Evolutionary conservation across 1,284 basidiomycete species (phyloP).

Genomic region (Cryptococcus maquisensis): DNA sequence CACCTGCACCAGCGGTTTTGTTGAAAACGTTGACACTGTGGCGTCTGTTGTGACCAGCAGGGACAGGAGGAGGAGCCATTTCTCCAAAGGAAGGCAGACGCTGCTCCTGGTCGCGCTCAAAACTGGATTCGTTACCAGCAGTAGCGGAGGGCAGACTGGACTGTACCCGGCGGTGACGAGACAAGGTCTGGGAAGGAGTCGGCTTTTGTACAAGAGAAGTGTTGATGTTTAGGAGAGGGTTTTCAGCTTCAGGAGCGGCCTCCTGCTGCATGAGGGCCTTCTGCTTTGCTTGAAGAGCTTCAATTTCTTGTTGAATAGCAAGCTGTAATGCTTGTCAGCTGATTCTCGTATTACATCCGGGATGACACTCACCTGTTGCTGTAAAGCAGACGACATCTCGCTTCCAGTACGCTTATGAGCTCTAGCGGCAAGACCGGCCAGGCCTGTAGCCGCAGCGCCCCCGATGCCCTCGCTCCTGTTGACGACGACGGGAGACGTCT

Average conservation of each 20-base stretch:
- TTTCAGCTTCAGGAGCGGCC: slow-evolving; percentile 62
- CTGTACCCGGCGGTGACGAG: slow-evolving; percentile 79
- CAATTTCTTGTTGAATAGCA: slow-evolving; percentile 83
- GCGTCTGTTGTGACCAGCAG: slow-evolving; percentile 72
- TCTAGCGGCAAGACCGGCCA: slow-evolving; percentile 47
- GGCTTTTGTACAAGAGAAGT: slow-evolving; percentile 15
- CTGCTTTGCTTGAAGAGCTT: slow-evolving; percentile 83
- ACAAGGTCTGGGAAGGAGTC: slow-evolving; percentile 34
- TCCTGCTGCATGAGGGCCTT: slow-evolving; percentile 82
- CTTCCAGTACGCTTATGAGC: slow-evolving; percentile 55
- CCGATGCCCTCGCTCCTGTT: slow-evolving; percentile 39
- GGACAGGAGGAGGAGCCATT: slow-evolving; percentile 29
- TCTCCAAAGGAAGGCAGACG: slow-evolving; percentile 22
- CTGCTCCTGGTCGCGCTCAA: slow-evolving; percentile 6
- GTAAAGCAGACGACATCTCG: slow-evolving; percentile 67
- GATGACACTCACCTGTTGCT: slow-evolving; percentile 65
- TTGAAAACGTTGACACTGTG: slow-evolving; percentile 83
- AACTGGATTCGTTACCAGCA: slow-evolving; percentile 20
- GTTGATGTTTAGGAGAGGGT: slow-evolving; percentile 50
- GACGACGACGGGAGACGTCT: slow-evolving; percentile 21
- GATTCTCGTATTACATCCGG: neutral
- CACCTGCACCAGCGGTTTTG: slow-evolving; percentile 38
- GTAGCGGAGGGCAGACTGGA: slow-evolving; percentile 55
- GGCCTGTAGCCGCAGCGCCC: slow-evolving; percentile 39
- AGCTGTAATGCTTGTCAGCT: slow-evolving; percentile 55